Base-by-base conservation (phyloP, 441 rosid species). In the Adansonia madagascariensis region DNA sequence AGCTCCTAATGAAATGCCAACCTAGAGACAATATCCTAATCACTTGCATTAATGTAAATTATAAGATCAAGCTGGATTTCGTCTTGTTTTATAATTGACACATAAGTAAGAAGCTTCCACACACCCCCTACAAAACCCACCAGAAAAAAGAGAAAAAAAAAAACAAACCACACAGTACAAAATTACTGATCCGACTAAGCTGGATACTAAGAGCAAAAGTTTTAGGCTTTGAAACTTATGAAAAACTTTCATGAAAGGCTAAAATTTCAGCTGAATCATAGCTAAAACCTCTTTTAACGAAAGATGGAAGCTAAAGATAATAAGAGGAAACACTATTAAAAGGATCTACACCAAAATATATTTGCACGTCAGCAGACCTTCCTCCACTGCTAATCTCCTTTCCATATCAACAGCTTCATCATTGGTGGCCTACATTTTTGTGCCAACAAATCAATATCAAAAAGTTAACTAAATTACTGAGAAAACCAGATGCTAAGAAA, bases 1-100 rank as follows among this genome's bases (percentile, higher is more conserved):
- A 0, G 98, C 98, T 85, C 98, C 98, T 59, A 97, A 93, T 44
- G 98, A 95, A 55, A 95, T 93, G 31, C 98, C 98, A 52, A 93
- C 98, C 98, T 93, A 81, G 55, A 71, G 63, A 68, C 4, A 80
- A 14, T n/a, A 35, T 5, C 15, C 39, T 35, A 35, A 35, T 35
- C 39, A 35, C 39, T 35, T 35, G 39, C 39, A 35, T 62, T 53
- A 53, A 53, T 53, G 31, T 35, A 71, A 71, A 53, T 17, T 17
- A 71, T 35, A 53, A 17, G 63, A 17, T 17, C 11, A 55, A 39
- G 1, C 49, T 10, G 64, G 0, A 17, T 56, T 50, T 22, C 18
- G 7, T 71, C 20, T 69, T 0, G 0, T 50, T 15, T 50, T 22
- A 70, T 50, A 27, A 49, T 8, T 49, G 44, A 69, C 43, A 47